These are phyloP conservation scores for Boletales sp. DNA, from an alignment of 768 basidiomycete species.

Conservation along the genomic window DNA sequence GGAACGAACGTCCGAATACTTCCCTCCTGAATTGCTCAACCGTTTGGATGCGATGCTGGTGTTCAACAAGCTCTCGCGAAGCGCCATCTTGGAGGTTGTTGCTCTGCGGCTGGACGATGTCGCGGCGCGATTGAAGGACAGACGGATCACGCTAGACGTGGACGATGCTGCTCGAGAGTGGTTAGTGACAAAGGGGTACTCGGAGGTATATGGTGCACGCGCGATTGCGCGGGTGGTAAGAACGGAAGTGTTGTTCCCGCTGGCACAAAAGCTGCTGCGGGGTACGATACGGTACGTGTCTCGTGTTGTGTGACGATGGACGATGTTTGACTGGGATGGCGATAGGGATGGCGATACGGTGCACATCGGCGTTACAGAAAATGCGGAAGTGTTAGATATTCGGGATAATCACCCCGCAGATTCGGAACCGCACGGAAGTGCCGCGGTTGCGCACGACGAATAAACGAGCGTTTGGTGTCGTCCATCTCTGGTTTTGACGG, in stretches of 20 bases:
- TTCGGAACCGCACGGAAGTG: conserved; percentile 6
- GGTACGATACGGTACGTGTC: conserved; percentile 68
- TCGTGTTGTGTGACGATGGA: no score
- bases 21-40: conserved; percentile 89
- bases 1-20: conserved; percentile 70
- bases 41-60: conserved; percentile 84
- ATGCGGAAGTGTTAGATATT: conserved; percentile 47
- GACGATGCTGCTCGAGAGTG: conserved; percentile 57
- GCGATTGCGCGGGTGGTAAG: conserved; percentile 86
- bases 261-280: conserved; percentile 75
- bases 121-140: conserved; percentile 54
- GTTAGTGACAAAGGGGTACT: conserved; percentile 78
- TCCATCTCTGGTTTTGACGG: no score
- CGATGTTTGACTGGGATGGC: background rate
- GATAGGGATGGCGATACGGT: conserved; percentile 63
- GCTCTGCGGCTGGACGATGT: conserved; percentile 74
- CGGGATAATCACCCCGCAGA: conserved; percentile 62
- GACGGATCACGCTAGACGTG: conserved; percentile 71
- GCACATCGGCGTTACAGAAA: conserved; percentile 44
- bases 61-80: conserved; percentile 83
- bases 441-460: background rate
- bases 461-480: no score
- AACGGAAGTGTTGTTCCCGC: conserved; percentile 75
- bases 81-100: conserved; percentile 77
- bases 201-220: conserved; percentile 81